Evolutionary conservation across 2,329 filamentous ascomycete species (phyloP).

Genomic region (Alternaria dauci): DNA sequence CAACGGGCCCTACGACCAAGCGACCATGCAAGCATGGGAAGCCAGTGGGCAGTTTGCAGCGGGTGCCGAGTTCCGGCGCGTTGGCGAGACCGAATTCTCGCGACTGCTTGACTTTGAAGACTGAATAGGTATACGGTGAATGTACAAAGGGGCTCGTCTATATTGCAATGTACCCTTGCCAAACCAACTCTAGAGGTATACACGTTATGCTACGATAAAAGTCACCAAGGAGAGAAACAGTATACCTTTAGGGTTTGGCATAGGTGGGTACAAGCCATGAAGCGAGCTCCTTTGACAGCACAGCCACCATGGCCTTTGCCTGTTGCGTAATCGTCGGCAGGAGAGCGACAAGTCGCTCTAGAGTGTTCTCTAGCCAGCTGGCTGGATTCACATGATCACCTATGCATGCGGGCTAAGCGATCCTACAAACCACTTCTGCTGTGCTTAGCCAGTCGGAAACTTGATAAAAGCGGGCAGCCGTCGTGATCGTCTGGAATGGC

Average conservation of each 20-base stretch:
- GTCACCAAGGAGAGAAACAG: no score
- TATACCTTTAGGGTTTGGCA: no score
- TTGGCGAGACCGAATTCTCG: conserved; percentile 56
- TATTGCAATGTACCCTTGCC: no score
- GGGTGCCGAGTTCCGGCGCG: conserved; percentile 70
- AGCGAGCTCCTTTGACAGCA: not conserved
- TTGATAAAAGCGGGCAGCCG: conserved; percentile 31
- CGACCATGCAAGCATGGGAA: conserved; percentile 90
- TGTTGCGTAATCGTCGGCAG: conserved; percentile 5
- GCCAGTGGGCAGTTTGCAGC: conserved; percentile 92
- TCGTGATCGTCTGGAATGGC: conserved; percentile 29
- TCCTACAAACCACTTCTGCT: conserved; percentile 32
- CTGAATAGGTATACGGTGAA: conserved; percentile 12
- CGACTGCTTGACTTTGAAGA: conserved; percentile 51
- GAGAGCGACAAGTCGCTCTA: not conserved
- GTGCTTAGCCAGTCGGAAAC: conserved; percentile 43
- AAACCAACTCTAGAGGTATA: no score
- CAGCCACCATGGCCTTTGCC: not conserved
- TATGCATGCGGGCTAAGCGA: conserved; percentile 43
- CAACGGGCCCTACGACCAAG: conserved; percentile 86
- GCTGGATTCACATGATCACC: conserved; percentile 38
- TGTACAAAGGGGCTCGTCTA: not conserved
- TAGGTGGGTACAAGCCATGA: no score
- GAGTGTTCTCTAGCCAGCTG: conserved; percentile 1
- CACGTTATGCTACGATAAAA: no score